These are phyloP conservation scores for Verticillium klebahnii DNA, from an alignment of 2,329 filamentous ascomycete species.

Conservation along the genomic window DNA sequence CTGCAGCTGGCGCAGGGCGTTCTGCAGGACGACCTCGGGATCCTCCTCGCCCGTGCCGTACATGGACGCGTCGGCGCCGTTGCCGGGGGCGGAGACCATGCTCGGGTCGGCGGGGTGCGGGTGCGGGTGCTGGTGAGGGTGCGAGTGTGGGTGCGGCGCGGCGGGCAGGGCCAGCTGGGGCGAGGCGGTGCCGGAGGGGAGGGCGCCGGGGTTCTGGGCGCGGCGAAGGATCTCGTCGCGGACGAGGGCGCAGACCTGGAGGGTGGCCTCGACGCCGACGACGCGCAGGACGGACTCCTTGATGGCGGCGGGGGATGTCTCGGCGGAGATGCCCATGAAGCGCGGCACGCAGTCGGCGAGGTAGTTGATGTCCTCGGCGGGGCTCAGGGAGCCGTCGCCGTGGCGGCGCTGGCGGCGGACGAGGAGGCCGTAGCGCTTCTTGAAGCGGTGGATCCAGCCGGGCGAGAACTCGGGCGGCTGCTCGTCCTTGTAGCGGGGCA, in stretches of 20 bases:
- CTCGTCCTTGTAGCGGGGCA: slow-evolving; percentile 58
- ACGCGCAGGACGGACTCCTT: slow-evolving; percentile 51
- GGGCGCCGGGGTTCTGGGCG: slow-evolving; percentile 1
- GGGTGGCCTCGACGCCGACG: slow-evolving; percentile 49
- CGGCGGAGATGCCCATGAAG: slow-evolving; percentile 52
- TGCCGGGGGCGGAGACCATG: slow-evolving; percentile 24
- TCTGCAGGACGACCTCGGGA: slow-evolving; percentile 53
- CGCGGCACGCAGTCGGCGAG: slow-evolving; percentile 56
- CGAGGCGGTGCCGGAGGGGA: neutral
- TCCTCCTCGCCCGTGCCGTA: slow-evolving; percentile 45
- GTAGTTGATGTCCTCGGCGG: slow-evolving; percentile 54
- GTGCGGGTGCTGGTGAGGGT: slow-evolving; percentile 9
- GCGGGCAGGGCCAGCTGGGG: neutral
- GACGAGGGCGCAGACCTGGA: slow-evolving; percentile 51
- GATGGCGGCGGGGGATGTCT: slow-evolving; percentile 57
- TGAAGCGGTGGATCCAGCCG: slow-evolving; percentile 61
- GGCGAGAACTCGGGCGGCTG: slow-evolving; percentile 57
- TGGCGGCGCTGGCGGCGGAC: slow-evolving; percentile 52
- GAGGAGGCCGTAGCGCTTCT: slow-evolving; percentile 57
- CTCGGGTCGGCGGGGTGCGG: slow-evolving; percentile 12
- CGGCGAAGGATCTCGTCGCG: slow-evolving; percentile 52
- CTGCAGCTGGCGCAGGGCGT: slow-evolving; percentile 53
- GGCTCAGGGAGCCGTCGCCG: slow-evolving; percentile 39
- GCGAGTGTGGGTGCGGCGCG: slow-evolving; percentile 4
- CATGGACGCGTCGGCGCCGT: slow-evolving; percentile 51